These are phyloP conservation scores for Tricholoma sp. DNA, from an alignment of 768 basidiomycete genomes.

Conservation along the genomic window DNA sequence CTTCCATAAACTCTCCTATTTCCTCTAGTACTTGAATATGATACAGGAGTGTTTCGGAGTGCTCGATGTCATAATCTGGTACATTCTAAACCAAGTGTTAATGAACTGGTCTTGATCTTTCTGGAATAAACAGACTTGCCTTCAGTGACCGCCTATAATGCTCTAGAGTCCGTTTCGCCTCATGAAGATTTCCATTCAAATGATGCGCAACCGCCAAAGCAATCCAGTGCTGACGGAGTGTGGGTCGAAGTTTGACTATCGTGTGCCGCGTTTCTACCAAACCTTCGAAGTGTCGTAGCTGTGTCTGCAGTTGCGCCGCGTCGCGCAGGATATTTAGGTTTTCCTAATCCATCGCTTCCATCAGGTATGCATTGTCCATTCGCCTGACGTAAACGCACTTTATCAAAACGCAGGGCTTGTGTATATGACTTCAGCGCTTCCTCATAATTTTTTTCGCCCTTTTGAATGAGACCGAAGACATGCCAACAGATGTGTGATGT, in stretches of 20 bases:
- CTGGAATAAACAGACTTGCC: constrained; percentile 34
- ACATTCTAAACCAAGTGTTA: constrained; percentile 49
- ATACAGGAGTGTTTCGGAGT: constrained; percentile 79
- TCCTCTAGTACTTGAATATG: constrained; percentile 73
- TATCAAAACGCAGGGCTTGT: constrained; percentile 85
- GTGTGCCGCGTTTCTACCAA: constrained; percentile 80
- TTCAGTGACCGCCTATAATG: constrained; percentile 69
- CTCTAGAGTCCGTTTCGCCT: constrained; percentile 69
- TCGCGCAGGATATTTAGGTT: constrained; percentile 93
- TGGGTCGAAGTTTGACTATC: constrained; percentile 76
- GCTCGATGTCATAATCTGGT: constrained; percentile 74
- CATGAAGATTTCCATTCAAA: constrained; percentile 66
- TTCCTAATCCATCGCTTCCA: constrained; percentile 49
- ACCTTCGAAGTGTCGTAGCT: constrained; percentile 73
- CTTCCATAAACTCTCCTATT: constrained; percentile 54
- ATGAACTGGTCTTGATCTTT: neutral
- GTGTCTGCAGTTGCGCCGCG: constrained; percentile 83
- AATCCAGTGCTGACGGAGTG: constrained; percentile 85
- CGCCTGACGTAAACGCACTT: constrained; percentile 42
- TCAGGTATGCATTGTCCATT: constrained; percentile 2
- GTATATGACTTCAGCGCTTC: constrained; percentile 91
- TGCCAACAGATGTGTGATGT: constrained; percentile 97
- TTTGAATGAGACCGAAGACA: constrained; percentile 92
- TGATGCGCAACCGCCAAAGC: constrained; percentile 86
- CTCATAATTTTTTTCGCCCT: constrained; percentile 91